These are phyloP conservation scores for Penicillium sp. DNA, from an alignment of 2,329 filamentous ascomycete species.

Conservation along the genomic window DNA sequence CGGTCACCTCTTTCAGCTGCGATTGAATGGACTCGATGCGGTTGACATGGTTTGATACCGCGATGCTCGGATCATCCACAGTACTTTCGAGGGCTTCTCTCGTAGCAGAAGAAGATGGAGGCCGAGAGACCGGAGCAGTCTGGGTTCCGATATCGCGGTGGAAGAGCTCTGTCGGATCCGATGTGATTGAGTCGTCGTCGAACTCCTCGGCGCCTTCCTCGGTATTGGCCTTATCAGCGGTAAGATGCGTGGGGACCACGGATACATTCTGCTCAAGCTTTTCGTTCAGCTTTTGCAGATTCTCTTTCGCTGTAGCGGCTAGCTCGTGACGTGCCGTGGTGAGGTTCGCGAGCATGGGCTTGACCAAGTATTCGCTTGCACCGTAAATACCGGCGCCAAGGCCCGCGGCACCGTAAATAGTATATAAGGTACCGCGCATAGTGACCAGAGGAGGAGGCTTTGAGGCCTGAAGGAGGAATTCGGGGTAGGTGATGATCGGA, in stretches of 20 bases:
- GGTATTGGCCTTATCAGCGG: constrained; percentile 25
- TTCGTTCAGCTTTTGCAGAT: constrained; percentile 56
- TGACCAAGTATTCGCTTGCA: constrained; percentile 57
- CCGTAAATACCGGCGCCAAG: constrained; percentile 57
- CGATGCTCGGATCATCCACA: constrained; percentile 22
- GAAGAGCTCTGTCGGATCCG: constrained; percentile 62
- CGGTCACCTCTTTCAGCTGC: constrained; percentile 50
- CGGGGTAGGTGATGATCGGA: constrained; percentile 65
- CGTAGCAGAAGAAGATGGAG: constrained; percentile 24
- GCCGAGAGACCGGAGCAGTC: constrained; percentile 48
- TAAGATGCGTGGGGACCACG: constrained; percentile 45
- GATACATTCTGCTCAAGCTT: constrained; percentile 54
- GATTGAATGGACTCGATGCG: constrained; percentile 52
- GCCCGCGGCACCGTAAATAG: constrained; percentile 56
- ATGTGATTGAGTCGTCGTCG: constrained; percentile 50
- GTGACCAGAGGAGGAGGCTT: constrained; percentile 62
- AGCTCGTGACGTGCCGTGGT: constrained; percentile 58
- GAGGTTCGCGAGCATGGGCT: constrained; percentile 57
- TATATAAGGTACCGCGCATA: constrained; percentile 54
- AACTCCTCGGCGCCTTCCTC: constrained; percentile 34
- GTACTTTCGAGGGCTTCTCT: constrained; percentile 13
- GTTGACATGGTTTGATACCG: constrained; percentile 40
- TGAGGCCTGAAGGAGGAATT: constrained; percentile 59
- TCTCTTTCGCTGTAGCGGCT: constrained; percentile 49
- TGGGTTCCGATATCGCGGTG: constrained; percentile 63